Percentiles rank a stretch among this genome's conserved stretches.
Conservation (phyloP, 164 flowering plant species). For the Magnolia sinica region DNA sequence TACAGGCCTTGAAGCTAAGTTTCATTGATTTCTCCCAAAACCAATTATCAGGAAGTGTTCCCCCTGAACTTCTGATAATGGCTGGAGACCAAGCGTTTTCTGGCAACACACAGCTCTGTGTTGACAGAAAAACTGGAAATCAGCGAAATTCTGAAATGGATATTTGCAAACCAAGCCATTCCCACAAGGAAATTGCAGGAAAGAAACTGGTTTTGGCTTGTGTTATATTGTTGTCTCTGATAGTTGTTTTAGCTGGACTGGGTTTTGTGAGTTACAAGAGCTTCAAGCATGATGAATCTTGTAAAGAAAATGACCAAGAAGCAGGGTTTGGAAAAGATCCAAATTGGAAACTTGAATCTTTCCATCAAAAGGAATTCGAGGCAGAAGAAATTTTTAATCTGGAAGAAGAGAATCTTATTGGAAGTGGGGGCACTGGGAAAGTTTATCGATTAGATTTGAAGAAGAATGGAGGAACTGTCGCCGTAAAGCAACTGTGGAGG, state of each 20-base stretch:
- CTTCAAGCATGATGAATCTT: constrained; percentile 36
- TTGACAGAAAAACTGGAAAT: constrained; percentile 24
- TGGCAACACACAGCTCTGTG: constrained; percentile 61
- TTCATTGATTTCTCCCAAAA: constrained; percentile 72
- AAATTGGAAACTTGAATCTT: constrained; percentile 65
- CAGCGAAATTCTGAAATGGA: constrained; percentile 23
- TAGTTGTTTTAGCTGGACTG: constrained; percentile 37
- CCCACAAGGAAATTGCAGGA: constrained; percentile 12
- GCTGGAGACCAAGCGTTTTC: constrained; percentile 63
- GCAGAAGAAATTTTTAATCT: constrained; percentile 63
- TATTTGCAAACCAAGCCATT: constrained; percentile 32
- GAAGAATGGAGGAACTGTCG: constrained; percentile 57
- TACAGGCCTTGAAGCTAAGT: constrained; percentile 62
- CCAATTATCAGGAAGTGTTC: constrained; percentile 59
- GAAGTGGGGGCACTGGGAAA: constrained; percentile 82
- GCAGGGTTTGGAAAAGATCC: constrained; percentile 30
- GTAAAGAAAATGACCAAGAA: constrained; percentile 23
- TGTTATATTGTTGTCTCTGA: constrained; percentile 31
- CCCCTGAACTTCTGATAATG: constrained; percentile 46
- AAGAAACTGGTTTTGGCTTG: constrained; percentile 10
- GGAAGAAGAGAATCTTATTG: constrained; percentile 70
- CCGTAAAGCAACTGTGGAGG: constrained; percentile 80
- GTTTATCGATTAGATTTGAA: constrained; percentile 82
- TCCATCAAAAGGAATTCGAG: constrained; percentile 65
- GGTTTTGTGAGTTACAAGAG: constrained; percentile 49